A percentile compares a stretch with the other conserved stretches of the same genome.
Conservation (phyloP, 2,329 filamentous ascomycete species). For the Ceratocystis huliohia region DNA sequence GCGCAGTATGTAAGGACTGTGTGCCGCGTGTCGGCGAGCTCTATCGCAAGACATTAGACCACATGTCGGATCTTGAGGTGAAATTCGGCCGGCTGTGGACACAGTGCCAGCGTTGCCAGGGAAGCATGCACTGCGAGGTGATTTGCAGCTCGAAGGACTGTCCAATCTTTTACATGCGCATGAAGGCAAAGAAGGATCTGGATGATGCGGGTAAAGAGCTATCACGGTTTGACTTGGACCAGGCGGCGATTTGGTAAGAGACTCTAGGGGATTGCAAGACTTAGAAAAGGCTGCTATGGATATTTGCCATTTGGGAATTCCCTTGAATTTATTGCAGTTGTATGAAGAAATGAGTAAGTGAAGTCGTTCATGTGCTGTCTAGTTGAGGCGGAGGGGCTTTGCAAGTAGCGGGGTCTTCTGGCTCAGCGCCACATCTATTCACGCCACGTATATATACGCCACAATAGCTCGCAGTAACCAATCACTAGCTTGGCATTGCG, state of each 20-base stretch:
- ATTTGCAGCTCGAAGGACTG: constrained; percentile 95
- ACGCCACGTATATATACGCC: neutral
- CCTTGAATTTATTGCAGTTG: too few relatives aligned
- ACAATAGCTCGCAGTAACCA: neutral
- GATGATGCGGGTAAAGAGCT: constrained; percentile 90
- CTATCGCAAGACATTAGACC: constrained; percentile 80
- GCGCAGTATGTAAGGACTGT: constrained; percentile 82
- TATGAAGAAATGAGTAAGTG: too few relatives aligned
- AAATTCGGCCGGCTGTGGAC: constrained; percentile 91
- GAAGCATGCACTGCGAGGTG: constrained; percentile 94
- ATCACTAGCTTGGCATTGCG: neutral
- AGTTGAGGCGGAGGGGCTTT: neutral
- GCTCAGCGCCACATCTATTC: neutral
- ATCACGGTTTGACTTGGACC: constrained; percentile 75
- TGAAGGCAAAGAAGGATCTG: constrained; percentile 99
- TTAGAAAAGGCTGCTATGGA: too few relatives aligned
- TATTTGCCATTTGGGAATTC: too few relatives aligned
- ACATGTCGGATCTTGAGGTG: constrained; percentile 84
- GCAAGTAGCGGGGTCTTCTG: neutral
- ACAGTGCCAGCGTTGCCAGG: constrained; percentile 94
- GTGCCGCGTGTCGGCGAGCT: constrained; percentile 76
- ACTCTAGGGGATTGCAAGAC: neutral
- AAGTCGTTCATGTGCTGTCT: too few relatives aligned
- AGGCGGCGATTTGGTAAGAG: constrained; percentile 47
- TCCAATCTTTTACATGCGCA: constrained; percentile 99